Evolutionary conservation across 441 rosid genomes (phyloP), one percentile per base, ranked within the genome.

Genomic region (Codiaeum variegatum): DNA sequence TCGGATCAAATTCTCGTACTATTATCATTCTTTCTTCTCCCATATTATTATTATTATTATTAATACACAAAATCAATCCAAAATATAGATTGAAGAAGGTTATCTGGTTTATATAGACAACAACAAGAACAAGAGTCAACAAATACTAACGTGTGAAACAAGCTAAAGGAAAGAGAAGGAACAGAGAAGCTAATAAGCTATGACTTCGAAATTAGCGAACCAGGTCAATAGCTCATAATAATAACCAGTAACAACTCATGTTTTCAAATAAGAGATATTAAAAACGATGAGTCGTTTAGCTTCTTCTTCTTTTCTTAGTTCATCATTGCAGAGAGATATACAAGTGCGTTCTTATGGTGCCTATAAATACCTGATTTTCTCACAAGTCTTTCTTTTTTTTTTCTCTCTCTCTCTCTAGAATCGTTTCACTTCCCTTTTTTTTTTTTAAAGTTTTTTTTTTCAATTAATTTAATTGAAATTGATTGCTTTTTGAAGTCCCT

Each of bases 1-100:
- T 79, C 0, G 85, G 85, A 82, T 88, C 90, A 75, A 86, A 92
- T 47, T 86, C 94, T 73, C 99, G 88, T 5, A 94, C 88, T 74
- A 79, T 84, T 60, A 83, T 74, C 78, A 73, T 62, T 47, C 19
- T 73, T 66, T 70, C 77, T n/a, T 61, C 78, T 76, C 66, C 15
- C 67, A 23, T 64, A 13, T 5, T 46, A 29, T 51, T 13, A 16
- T 15, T 47, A 3, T 8, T 7, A n/a, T 2, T 6, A 0, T 8
- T 19, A 19, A 28, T 19, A 19, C 4, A 6, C 7, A 58, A 58
- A 13, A 54, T n/a, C 7, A 54, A 8, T 23, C 11, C 59, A 54
- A 52, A 54, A 54, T 24, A 36, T 36, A 36, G 8, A 36, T 62
- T 62, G 72, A 21, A 55, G 52, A 55, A 60, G 23, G 59, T 40